Conservation (phyloP, 371 early-diverging fungal species). For the Syncephalastrum monosporum region DNA sequence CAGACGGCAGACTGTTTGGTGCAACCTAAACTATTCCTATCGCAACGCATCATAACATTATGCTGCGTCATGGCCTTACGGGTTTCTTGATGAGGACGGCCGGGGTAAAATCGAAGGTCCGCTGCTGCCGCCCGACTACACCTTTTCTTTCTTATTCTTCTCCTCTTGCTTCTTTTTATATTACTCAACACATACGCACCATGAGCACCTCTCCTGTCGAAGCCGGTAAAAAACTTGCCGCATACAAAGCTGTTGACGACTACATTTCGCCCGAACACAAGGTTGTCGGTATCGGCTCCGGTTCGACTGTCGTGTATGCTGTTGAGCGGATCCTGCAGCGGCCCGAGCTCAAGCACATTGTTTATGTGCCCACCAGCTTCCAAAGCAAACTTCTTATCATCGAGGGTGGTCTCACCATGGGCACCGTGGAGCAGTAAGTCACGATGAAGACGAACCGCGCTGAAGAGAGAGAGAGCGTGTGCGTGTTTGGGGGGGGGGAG, state of each 20-base stretch:
- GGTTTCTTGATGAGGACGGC: too few species aligned
- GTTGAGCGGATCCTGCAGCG: slow-evolving; percentile 72
- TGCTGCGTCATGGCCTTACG: too few species aligned
- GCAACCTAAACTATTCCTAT: too few species aligned
- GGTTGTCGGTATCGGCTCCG: slow-evolving; percentile 88
- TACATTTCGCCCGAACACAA: slow-evolving; percentile 57
- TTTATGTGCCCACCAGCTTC: slow-evolving; percentile 90
- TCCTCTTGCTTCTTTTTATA: too few species aligned
- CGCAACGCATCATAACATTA: too few species aligned
- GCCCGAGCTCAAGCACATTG: slow-evolving; percentile 49
- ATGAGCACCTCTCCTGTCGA: slow-evolving; percentile 15
- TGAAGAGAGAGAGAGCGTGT: too few species aligned
- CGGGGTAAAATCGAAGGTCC: too few species aligned
- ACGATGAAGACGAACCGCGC: background rate
- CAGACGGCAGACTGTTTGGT: too few species aligned
- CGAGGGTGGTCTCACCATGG: slow-evolving; percentile 59
- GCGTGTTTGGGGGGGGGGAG: background rate
- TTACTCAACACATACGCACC: slow-evolving; percentile 9
- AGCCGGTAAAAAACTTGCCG: slow-evolving; percentile 74
- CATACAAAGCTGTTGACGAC: slow-evolving; percentile 77
- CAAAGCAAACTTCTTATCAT: slow-evolving; percentile 79
- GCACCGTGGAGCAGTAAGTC: slow-evolving; percentile 66
- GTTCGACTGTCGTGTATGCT: slow-evolving; percentile 85
- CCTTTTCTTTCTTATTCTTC: too few species aligned
- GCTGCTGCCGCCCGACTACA: too few species aligned